Evolutionary conservation across 176 grass and related monocot genomes (phyloP).

Genomic region (Juncus effusus): DNA sequence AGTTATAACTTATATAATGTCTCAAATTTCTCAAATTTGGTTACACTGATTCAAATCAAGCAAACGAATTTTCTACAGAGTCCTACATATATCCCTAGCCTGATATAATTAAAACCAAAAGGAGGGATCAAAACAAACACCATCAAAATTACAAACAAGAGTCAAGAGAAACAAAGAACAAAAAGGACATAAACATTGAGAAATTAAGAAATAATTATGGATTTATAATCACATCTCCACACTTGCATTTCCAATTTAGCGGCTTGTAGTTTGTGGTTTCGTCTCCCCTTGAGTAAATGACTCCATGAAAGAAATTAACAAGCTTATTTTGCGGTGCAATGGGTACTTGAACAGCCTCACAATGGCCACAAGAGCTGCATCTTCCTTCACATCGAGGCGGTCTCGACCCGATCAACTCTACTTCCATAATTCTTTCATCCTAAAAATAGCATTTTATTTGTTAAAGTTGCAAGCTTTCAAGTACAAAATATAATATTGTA

Average conservation of each 20-base stretch:
- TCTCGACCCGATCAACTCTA: slow-evolving; percentile 69
- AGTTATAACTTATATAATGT: too few species aligned
- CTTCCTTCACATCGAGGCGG: slow-evolving; percentile 68
- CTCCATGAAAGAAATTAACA: slow-evolving; percentile 8
- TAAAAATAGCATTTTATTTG: neutral
- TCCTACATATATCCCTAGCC: slow-evolving; percentile 16
- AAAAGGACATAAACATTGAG: slow-evolving; percentile 4
- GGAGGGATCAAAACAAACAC: slow-evolving; percentile 16
- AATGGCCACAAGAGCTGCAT: slow-evolving; percentile 76
- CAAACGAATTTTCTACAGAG: neutral
- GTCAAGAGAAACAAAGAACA: too few species aligned
- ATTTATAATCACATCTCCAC: slow-evolving; percentile 64
- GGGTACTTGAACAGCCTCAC: slow-evolving; percentile 76
- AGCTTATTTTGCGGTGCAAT: slow-evolving; percentile 40
- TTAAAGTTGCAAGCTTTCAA: neutral
- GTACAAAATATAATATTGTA: too few species aligned
- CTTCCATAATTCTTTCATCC: slow-evolving; percentile 30
- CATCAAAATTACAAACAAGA: slow-evolving; percentile 24
- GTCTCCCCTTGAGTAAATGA: slow-evolving; percentile 38
- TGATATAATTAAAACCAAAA: slow-evolving; percentile 19
- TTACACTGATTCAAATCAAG: neutral
- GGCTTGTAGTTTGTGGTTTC: slow-evolving; percentile 83
- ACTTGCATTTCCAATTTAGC: slow-evolving; percentile 91
- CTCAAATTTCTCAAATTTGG: neutral
- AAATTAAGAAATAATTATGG: slow-evolving; percentile 41